Percentiles rank a stretch among this genome's conserved stretches.
phyloP scores from a whole-genome alignment of 2,329 filamentous ascomycete genomes.

The Colletotrichum orchidophilum region DNA sequence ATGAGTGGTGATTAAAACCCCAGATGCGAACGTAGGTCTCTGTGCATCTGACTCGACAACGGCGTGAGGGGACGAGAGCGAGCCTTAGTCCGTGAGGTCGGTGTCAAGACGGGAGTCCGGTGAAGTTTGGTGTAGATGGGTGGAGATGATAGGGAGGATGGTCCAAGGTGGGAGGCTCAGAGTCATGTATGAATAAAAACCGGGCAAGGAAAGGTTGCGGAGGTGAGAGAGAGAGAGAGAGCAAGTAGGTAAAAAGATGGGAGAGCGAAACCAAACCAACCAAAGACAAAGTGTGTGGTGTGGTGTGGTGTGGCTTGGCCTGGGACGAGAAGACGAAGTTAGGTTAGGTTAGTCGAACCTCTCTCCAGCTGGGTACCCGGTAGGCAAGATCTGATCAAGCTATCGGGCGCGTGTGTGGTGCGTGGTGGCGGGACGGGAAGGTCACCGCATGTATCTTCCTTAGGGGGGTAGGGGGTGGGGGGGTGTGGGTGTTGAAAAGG shows the following conservation, averaged over 20 bases:
- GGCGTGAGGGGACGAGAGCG: slow-evolving; percentile 19
- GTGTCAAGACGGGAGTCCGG: slow-evolving; percentile 32
- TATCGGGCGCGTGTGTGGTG: slow-evolving; percentile 34
- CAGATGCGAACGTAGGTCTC: slow-evolving; percentile 33
- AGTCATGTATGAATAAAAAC: slow-evolving; percentile 33
- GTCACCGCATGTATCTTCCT: slow-evolving; percentile 32
- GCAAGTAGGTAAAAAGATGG: slow-evolving; percentile 23
- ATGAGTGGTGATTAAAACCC: slow-evolving; percentile 36
- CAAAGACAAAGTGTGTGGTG: slow-evolving; percentile 26
- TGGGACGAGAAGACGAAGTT: slow-evolving; percentile 27
- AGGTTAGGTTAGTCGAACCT: slow-evolving; percentile 27
- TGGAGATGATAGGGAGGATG: slow-evolving; percentile 29
- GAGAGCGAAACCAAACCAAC: slow-evolving; percentile 17
- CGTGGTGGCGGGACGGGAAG: slow-evolving; percentile 35
- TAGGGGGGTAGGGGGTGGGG: not conserved
- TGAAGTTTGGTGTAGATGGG: slow-evolving; percentile 25
- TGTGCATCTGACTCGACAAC: slow-evolving; percentile 36
- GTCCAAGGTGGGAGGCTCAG: slow-evolving; percentile 26
- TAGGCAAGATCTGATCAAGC: slow-evolving; percentile 36
- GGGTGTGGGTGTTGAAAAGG: not conserved
- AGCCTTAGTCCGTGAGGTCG: slow-evolving; percentile 29
- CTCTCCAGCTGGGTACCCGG: slow-evolving; percentile 31
- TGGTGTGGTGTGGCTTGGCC: slow-evolving; percentile 31
- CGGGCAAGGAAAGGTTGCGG: slow-evolving; percentile 23
- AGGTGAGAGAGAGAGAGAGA: slow-evolving; percentile 7